Evolutionary conservation across 352 stramenopile genomes (phyloP).

Genomic region (Globisporangium emineosum): DNA sequence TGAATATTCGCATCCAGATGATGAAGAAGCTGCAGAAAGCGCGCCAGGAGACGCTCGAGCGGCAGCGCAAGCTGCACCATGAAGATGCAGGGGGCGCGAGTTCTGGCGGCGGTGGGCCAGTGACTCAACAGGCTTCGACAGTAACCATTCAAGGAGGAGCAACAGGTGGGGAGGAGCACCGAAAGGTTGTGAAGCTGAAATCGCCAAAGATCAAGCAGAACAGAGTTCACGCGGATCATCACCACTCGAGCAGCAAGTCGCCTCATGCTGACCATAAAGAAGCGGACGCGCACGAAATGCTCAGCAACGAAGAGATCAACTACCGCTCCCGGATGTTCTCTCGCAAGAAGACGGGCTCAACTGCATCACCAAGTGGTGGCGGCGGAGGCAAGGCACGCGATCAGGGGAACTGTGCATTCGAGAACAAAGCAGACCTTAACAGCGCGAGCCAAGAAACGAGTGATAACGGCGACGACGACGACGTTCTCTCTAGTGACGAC

Average conservation of each 20-base stretch:
- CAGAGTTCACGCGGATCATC: conserved; percentile 28
- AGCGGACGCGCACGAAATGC: conserved; percentile 24
- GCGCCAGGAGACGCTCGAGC: conserved; percentile 31
- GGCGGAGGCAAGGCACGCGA: conserved; percentile 30
- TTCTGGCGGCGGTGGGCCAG: background rate
- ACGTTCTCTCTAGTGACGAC: conserved; percentile 48
- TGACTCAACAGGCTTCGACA: background rate
- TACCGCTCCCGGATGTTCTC: conserved; percentile 65
- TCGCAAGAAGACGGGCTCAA: conserved; percentile 48
- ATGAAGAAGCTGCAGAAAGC: conserved; percentile 52
- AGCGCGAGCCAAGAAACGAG: conserved; percentile 1
- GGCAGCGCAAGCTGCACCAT: conserved; percentile 9
- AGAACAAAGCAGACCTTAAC: conserved; percentile 1
- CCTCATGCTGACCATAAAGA: background rate
- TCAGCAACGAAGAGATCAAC: conserved; percentile 63
- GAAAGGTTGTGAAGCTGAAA: conserved; percentile 6
- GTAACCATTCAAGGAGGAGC: background rate
- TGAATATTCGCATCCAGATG: conserved; percentile 74
- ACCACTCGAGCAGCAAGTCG: conserved; percentile 6
- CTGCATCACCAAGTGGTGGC: background rate
- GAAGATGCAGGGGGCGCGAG: conserved; percentile 13
- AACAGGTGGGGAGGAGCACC: background rate
- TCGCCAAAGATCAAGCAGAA: conserved; percentile 23
- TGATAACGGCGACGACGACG: conserved; percentile 30
- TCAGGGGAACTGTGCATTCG: conserved; percentile 1